These are phyloP conservation scores for Lupinus albus DNA, from an alignment of 306 rosid species.

Conservation along the genomic window DNA sequence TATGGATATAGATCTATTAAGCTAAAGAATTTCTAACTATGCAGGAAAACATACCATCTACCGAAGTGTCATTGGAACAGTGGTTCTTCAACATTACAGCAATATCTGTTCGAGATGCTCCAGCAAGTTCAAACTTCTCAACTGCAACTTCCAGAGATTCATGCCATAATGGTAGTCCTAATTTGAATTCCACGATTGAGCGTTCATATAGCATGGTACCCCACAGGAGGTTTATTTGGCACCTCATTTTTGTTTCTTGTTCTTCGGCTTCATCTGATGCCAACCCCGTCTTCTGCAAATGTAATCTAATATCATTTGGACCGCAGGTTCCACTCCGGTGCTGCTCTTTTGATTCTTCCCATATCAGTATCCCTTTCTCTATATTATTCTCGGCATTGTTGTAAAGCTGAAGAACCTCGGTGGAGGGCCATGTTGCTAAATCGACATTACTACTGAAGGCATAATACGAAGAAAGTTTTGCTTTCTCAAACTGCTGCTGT, in stretches of 20 bases:
- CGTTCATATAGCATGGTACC: constrained; percentile 71
- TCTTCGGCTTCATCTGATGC: constrained; percentile 51
- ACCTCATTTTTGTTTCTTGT: constrained; percentile 55
- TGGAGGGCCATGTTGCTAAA: constrained; percentile 45
- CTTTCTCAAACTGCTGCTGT: constrained; percentile 45
- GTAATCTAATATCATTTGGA: constrained; percentile 38
- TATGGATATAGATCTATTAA: background rate
- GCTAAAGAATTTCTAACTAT: background rate
- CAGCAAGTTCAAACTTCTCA: constrained; percentile 62
- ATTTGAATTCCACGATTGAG: constrained; percentile 60
- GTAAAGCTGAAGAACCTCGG: constrained; percentile 55
- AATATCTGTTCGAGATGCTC: constrained; percentile 61
- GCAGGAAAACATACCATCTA: constrained; percentile 44
- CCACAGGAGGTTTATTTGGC: constrained; percentile 63
- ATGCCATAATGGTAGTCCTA: constrained; percentile 58
- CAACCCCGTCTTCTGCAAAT: constrained; percentile 49
- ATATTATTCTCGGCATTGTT: constrained; percentile 56
- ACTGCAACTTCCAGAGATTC: constrained; percentile 59
- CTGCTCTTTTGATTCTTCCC: constrained; percentile 56
- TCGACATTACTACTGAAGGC: constrained; percentile 50
- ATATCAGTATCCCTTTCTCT: constrained; percentile 63
- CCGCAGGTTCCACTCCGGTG: constrained; percentile 40
- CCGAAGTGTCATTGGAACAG: constrained; percentile 51
- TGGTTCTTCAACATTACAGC: constrained; percentile 65
- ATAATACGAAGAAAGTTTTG: constrained; percentile 64